Conservation (phyloP, 306 rosid species). For the Cicer judaicum region DNA sequence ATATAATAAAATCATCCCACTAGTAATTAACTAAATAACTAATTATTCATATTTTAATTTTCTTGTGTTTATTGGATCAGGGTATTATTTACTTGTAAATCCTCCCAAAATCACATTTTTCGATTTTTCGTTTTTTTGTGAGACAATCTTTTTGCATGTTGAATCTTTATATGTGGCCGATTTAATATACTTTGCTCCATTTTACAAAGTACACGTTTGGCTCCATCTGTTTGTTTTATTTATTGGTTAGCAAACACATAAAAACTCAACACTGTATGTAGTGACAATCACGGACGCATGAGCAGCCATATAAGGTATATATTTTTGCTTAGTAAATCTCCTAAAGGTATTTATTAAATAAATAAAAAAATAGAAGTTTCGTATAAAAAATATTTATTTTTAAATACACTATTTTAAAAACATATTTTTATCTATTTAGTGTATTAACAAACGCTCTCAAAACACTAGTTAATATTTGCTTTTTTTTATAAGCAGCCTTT, state of each 20-base stretch:
- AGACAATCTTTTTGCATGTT: slow-evolving; percentile 37
- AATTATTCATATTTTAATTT: too few species aligned
- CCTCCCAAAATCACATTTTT: slow-evolving; percentile 47
- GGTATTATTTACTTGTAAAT: slow-evolving; percentile 43
- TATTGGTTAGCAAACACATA: slow-evolving; percentile 25
- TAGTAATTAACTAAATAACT: too few species aligned
- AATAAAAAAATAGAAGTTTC: too few species aligned
- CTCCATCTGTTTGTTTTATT: slow-evolving; percentile 36
- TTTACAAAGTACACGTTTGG: slow-evolving; percentile 42
- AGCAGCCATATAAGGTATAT: slow-evolving; percentile 11
- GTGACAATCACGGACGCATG: slow-evolving; percentile 7
- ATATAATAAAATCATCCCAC: too few species aligned
- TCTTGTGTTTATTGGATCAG: slow-evolving; percentile 22
- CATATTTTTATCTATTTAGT: too few species aligned
- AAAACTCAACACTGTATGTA: not conserved
- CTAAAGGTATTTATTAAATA: too few species aligned
- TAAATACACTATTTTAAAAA: too few species aligned
- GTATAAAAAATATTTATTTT: too few species aligned
- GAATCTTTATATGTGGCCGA: slow-evolving; percentile 40
- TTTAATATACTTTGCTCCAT: slow-evolving; percentile 32
- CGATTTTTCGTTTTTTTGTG: slow-evolving; percentile 39
- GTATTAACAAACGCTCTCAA: too few species aligned
- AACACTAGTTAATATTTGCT: too few species aligned
- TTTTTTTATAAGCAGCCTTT: too few species aligned
- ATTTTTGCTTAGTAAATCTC: too few species aligned